Conservation (phyloP, 306 rosid species). For the Castanea sativa region DNA sequence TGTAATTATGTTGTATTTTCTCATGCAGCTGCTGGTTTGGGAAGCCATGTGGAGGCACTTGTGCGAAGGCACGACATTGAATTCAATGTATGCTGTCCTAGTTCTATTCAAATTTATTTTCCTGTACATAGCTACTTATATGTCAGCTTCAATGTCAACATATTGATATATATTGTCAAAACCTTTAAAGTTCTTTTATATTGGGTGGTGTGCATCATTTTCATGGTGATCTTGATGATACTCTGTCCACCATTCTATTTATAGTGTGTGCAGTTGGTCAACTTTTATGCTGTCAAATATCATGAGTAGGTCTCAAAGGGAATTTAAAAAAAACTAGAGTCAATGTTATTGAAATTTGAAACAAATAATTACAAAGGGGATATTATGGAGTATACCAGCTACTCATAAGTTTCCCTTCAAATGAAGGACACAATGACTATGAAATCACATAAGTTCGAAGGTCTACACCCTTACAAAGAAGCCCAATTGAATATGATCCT, state of each 20-base stretch:
- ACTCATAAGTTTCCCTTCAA: too few species aligned
- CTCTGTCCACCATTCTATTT: not conserved
- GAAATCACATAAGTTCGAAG: too few species aligned
- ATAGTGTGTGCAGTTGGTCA: not conserved
- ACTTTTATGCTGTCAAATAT: too few species aligned
- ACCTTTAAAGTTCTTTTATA: not conserved
- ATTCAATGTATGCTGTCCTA: constrained; percentile 61
- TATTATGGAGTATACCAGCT: too few species aligned
- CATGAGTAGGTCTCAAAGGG: too few species aligned
- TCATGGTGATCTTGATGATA: not conserved
- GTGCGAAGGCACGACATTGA: constrained; percentile 81
- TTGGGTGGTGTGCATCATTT: not conserved
- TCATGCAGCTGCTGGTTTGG: constrained; percentile 90
- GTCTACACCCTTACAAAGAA: too few species aligned
- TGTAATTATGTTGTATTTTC: constrained; percentile 27
- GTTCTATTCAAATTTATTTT: constrained; percentile 12
- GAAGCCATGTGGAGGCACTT: constrained; percentile 91
- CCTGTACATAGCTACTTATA: not conserved
- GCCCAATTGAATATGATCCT: too few species aligned
- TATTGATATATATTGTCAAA: not conserved
- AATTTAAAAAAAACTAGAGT: too few species aligned
- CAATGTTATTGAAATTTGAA: too few species aligned
- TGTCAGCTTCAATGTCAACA: not conserved
- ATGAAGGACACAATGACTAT: too few species aligned
- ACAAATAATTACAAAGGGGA: too few species aligned